Conservation (phyloP, 1,284 basidiomycete genomes). For the Schizopora paradoxa region DNA sequence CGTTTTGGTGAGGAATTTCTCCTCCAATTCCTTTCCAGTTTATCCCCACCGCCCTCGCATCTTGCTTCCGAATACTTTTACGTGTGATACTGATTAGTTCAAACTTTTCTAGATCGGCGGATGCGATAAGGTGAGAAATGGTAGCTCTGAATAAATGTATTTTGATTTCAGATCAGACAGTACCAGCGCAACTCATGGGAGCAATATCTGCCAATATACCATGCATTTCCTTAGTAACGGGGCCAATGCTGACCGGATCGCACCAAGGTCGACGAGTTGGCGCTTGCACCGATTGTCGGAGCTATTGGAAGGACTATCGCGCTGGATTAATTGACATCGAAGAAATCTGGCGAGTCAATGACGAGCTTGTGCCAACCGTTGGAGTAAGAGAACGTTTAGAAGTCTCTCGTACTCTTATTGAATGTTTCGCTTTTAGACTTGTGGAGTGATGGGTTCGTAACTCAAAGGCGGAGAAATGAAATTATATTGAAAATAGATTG, state of each 20-base stretch:
- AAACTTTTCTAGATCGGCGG: constrained; percentile 24
- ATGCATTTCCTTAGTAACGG: constrained; percentile 30
- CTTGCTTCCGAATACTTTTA: background rate
- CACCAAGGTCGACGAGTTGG: constrained; percentile 29
- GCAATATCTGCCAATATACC: constrained; percentile 31
- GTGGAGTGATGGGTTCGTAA: constrained; percentile 29
- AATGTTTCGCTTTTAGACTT: constrained; percentile 22
- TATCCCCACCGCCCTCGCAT: background rate
- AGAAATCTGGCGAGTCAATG: constrained; percentile 29
- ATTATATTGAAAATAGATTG: background rate
- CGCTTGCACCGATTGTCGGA: constrained; percentile 31
- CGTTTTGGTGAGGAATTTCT: constrained; percentile 21
- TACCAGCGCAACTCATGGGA: constrained; percentile 32
- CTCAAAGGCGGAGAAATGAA: background rate
- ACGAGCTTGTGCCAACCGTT: constrained; percentile 29
- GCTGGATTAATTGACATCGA: constrained; percentile 30
- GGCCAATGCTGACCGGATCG: constrained; percentile 31
- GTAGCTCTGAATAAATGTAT: background rate
- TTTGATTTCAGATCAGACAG: constrained; percentile 21
- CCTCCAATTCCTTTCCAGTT: background rate
- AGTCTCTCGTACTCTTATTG: background rate
- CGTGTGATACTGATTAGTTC: background rate
- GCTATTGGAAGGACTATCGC: constrained; percentile 30
- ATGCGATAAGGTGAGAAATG: constrained; percentile 27
- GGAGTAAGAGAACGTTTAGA: constrained; percentile 23